Conservation (phyloP, 139 green algal species). For the Closterium sp. region DNA sequence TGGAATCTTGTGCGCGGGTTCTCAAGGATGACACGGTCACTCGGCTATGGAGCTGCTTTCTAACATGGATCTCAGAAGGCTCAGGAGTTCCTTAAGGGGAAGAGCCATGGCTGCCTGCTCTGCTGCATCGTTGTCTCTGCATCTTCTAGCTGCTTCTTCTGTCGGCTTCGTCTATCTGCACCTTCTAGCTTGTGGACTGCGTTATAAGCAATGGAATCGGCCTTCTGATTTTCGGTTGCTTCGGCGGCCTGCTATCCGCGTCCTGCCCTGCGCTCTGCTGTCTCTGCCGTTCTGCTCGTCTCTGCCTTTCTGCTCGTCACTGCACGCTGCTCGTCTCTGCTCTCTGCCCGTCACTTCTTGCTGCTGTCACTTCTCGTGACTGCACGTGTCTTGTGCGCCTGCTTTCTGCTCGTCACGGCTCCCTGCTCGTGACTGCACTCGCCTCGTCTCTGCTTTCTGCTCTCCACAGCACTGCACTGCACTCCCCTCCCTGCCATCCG, state of each 20-base stretch:
- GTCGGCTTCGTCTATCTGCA: neutral
- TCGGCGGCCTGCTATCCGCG: neutral
- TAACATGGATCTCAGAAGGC: neutral
- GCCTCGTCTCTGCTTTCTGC: neutral
- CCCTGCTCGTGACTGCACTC: neutral
- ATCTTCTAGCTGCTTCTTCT: neutral
- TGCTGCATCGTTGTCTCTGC: neutral
- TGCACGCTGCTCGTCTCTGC: neutral
- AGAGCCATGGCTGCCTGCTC: neutral
- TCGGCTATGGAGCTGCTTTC: neutral
- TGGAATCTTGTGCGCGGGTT: neutral
- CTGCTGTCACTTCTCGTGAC: no score
- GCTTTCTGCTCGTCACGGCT: slow-evolving; percentile 4
- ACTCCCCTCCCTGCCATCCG: neutral
- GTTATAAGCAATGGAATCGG: neutral
- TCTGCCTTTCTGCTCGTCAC: slow-evolving; percentile 7
- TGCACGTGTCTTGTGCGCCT: neutral
- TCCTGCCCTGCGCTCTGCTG: neutral
- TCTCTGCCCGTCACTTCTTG: neutral
- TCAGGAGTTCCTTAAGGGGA: neutral
- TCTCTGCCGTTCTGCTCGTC: neutral
- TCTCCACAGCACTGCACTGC: slow-evolving; percentile 19
- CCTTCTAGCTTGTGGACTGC: neutral
- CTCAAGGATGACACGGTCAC: neutral
- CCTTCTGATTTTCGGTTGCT: neutral